Conservation (phyloP, 208 protist species). For the Crithidia brevicula region DNA sequence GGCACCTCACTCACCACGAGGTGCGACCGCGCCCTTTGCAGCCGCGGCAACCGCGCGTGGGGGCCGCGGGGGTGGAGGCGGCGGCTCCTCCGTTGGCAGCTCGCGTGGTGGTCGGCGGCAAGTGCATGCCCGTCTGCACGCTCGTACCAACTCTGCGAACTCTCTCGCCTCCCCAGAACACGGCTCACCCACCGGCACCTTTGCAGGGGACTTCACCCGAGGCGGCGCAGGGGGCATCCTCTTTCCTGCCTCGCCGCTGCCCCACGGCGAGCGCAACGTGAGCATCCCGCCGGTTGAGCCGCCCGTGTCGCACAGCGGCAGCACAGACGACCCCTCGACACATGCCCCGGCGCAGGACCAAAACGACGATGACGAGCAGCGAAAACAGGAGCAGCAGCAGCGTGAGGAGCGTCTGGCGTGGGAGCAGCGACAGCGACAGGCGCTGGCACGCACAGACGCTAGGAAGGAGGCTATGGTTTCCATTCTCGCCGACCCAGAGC, state of each 20-base stretch:
- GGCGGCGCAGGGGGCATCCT: conserved; percentile 6
- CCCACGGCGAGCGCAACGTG: background rate
- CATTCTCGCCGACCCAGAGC: conserved; percentile 10
- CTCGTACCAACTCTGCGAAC: background rate
- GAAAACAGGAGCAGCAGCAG: conserved; percentile 5
- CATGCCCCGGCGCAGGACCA: conserved; percentile 6
- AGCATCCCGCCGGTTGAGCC: background rate
- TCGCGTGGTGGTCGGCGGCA: conserved; percentile 23
- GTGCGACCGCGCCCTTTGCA: background rate
- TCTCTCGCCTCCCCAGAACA: background rate
- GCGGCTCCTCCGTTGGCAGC: background rate
- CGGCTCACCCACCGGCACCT: conserved; percentile 1
- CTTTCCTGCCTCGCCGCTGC: background rate
- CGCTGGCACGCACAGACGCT: background rate
- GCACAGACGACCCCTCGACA: conserved; percentile 2
- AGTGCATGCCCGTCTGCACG: conserved; percentile 11
- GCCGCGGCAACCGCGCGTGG: background rate
- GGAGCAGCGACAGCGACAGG: background rate
- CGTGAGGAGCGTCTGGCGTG: background rate
- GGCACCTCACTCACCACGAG: background rate
- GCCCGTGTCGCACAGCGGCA: conserved; percentile 1
- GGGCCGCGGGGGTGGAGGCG: background rate
- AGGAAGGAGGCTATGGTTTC: conserved; percentile 6
- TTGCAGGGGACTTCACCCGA: conserved; percentile 3
- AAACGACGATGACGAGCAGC: background rate